Evolutionary conservation across 2,329 filamentous ascomycete genomes (phyloP).

Genomic region (Penicillium sp.): DNA sequence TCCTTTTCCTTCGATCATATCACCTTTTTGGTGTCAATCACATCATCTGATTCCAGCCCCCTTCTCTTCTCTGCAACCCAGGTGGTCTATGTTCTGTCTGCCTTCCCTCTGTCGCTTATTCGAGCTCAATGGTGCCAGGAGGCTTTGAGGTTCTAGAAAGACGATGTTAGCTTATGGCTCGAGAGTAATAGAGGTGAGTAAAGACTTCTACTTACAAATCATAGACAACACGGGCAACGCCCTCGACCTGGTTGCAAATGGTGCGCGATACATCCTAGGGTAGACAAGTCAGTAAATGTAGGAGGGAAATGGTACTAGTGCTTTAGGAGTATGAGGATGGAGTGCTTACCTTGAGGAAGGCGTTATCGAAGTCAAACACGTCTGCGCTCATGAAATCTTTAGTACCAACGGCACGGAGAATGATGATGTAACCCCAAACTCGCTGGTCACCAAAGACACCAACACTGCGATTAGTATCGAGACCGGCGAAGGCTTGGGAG

Average conservation of each 20-base stretch:
- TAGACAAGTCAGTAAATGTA: not conserved
- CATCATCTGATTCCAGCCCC: not conserved
- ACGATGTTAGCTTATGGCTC: not conserved
- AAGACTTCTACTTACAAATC: not conserved
- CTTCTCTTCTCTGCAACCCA: not conserved
- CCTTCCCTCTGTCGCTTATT: not conserved
- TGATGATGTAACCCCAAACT: constrained; percentile 63
- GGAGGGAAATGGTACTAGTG: not conserved
- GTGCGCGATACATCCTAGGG: not conserved
- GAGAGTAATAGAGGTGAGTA: not conserved
- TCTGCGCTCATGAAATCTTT: constrained; percentile 50
- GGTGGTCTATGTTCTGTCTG: not conserved
- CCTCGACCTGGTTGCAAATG: not conserved
- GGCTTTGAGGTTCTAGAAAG: not conserved
- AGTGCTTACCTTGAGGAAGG: not conserved
- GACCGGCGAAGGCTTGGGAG: not conserved
- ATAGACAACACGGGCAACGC: not conserved
- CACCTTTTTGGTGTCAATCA: not conserved
- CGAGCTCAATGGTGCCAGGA: not conserved
- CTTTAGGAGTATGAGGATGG: not conserved
- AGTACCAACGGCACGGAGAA: constrained; percentile 61
- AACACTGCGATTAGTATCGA: constrained; percentile 23
- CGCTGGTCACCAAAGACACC: constrained; percentile 60
- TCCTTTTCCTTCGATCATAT: not conserved
- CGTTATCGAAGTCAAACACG: not conserved